A percentile compares a stretch with the other conserved stretches of the same genome.
These are phyloP conservation scores for Trifolium pratense DNA, from an alignment of 306 rosid species.

Conservation along the genomic window DNA sequence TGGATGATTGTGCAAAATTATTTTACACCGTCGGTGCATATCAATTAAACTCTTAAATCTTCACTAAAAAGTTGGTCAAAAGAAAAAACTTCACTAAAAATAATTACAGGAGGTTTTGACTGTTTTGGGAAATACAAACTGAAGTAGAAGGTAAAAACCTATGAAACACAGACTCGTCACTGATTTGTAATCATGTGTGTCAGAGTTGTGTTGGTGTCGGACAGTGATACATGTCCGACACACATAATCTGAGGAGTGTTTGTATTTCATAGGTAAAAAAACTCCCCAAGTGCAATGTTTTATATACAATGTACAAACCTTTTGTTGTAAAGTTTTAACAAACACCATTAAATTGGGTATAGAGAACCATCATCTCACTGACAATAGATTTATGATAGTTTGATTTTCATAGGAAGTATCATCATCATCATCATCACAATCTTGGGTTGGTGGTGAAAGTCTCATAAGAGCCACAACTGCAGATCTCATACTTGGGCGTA, in stretches of 20 bases:
- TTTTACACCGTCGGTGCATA: no score
- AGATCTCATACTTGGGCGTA: slow-evolving; percentile 89
- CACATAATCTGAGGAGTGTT: no score
- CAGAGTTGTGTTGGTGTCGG: no score
- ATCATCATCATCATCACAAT: slow-evolving; percentile 75
- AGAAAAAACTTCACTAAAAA: not conserved
- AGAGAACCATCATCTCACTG: slow-evolving; percentile 58
- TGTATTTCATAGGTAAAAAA: not conserved
- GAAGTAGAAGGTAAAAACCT: no score
- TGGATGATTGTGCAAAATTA: no score
- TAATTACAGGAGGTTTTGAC: not conserved
- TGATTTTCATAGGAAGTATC: slow-evolving; percentile 71
- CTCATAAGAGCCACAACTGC: slow-evolving; percentile 86
- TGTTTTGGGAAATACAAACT: slow-evolving; percentile 7
- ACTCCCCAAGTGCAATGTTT: slow-evolving; percentile 15
- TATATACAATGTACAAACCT: slow-evolving; percentile 29
- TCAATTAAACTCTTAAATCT: no score
- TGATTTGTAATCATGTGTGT: no score
- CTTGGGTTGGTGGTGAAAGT: slow-evolving; percentile 65
- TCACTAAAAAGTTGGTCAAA: no score
- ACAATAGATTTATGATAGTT: slow-evolving; percentile 66
- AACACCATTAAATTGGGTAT: not conserved
- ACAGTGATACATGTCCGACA: no score
- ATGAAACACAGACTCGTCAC: no score
- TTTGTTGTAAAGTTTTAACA: not conserved